Evolutionary conservation across 1,284 basidiomycete genomes (phyloP).

Genomic region (Hypsizygus ulmarius): DNA sequence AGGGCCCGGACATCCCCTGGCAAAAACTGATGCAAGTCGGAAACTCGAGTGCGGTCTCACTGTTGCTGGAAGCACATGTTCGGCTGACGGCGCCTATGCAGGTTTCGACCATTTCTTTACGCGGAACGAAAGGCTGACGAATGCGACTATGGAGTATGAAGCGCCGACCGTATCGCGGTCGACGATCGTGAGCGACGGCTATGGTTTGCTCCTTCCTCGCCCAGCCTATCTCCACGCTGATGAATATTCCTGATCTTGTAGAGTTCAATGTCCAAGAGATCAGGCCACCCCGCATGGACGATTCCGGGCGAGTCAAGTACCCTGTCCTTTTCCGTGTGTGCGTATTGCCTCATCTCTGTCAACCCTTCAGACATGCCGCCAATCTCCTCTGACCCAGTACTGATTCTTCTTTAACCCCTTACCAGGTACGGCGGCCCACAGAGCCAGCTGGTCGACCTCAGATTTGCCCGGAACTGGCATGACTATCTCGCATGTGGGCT

Average conservation of each 20-base stretch:
- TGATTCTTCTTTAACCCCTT: conserved; percentile 3
- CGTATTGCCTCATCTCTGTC: conserved; percentile 26
- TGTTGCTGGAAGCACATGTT: not conserved
- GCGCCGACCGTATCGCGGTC: conserved; percentile 67
- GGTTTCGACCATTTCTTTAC: conserved; percentile 66
- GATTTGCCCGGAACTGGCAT: conserved; percentile 80
- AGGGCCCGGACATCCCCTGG: conserved; percentile 85
- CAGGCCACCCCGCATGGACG: conserved; percentile 89
- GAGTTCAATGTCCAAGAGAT: conserved; percentile 89
- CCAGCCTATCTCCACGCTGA: not conserved
- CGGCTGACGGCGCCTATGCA: conserved; percentile 22
- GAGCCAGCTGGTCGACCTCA: conserved; percentile 73
- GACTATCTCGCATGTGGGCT: conserved; percentile 80
- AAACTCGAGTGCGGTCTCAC: conserved; percentile 49
- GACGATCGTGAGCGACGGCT: conserved; percentile 77
- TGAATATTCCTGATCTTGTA: conserved; percentile 25
- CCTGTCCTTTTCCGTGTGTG: conserved; percentile 88
- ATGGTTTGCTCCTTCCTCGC: conserved; percentile 45
- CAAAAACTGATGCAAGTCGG: conserved; percentile 73
- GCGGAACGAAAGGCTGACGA: conserved; percentile 67
- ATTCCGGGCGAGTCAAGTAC: conserved; percentile 89
- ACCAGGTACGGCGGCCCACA: conserved; percentile 86
- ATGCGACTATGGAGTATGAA: conserved; percentile 71
- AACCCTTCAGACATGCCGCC: not conserved
- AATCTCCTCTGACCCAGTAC: not conserved